Conservation (phyloP, 495 filamentous ascomycete species). For the Cenococcum geophilum region DNA sequence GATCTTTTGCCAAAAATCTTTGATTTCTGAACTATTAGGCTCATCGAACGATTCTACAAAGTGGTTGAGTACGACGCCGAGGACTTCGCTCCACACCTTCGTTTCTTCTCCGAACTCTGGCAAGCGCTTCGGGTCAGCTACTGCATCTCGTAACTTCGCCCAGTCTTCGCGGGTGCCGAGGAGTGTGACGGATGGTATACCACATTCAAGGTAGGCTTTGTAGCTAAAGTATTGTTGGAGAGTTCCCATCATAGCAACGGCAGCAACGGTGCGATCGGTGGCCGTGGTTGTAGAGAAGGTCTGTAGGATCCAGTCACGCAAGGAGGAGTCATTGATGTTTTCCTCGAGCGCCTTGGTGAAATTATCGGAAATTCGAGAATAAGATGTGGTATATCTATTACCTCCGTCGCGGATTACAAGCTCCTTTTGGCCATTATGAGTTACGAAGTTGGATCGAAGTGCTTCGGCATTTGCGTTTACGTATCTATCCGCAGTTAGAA, state of each 20-base stretch:
- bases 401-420: conserved; percentile 8
- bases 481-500: neutral
- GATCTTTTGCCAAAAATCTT: conserved; percentile 27
- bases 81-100: conserved; percentile 4
- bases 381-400: neutral
- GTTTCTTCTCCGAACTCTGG: conserved; percentile 40
- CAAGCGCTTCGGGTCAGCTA: conserved; percentile 35
- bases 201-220: conserved; percentile 33
- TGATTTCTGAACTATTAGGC: neutral
- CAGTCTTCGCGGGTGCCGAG: conserved; percentile 44
- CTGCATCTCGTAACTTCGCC: conserved; percentile 31
- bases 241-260: conserved; percentile 43
- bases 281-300: conserved; percentile 42
- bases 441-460: conserved; percentile 36
- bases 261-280: conserved; percentile 35
- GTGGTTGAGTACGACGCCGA: conserved; percentile 15
- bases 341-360: conserved; percentile 32
- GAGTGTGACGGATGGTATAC: conserved; percentile 48
- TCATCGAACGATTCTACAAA: conserved; percentile 27
- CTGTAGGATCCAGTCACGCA: conserved; percentile 43
- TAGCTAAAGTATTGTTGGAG: conserved; percentile 39
- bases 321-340: conserved; percentile 37
- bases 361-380: neutral
- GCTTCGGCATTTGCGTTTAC: conserved; percentile 40
- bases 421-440: conserved; percentile 37